Base-by-base conservation (phyloP, 352 stramenopile genomes). In the Globisporangium cystogenes region DNA sequence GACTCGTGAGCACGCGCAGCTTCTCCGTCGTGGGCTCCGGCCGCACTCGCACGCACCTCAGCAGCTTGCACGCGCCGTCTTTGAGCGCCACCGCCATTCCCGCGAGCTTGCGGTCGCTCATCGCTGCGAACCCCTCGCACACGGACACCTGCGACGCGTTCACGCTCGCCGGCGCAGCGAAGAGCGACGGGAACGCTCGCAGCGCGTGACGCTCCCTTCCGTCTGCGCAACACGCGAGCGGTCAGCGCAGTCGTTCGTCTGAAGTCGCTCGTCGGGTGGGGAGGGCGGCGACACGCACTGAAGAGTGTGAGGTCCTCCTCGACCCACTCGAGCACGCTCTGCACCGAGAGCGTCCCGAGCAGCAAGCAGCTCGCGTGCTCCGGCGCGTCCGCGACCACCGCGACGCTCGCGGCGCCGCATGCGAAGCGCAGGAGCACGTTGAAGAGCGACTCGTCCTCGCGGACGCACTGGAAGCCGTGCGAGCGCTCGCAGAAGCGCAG, bases 241-340 rank as follows among this genome's bases (percentile, higher is more conserved):
- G 27, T 58, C 45, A 65, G 33, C 10, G 29, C 33, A 7, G 12
- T 39, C 33, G 26, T 36, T 4, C 31, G 7, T 11, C 31, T 1
- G 31, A 36, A 36, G 31, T 16, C 11, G 12, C 31, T 36, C 31
- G 1, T 12, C 10, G 31, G 14, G 8, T 4, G 14, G 12, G 15
- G 31, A 3, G 31, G 31, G 15, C 15, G 31, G 4, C 15, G 15
- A 11, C 4, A 62, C 74, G 53, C 65, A 87, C 76, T 83, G 47
- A 87, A 53, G 2, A 87, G 49, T 18, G 72, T 68, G 23, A 86
- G 43, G 35, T 87, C 74, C n/a, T 82, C 59, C 3, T 78, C 58
- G 12, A 87, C 55, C 76, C 79, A 90, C 33, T 64, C 40, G 18
- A 90, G 54, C 12, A 82, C 45, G 36, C 80, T 74, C 23, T 75